phyloP scores from a whole-genome alignment of 768 basidiomycete species.

The Serendipita sp. region DNA sequence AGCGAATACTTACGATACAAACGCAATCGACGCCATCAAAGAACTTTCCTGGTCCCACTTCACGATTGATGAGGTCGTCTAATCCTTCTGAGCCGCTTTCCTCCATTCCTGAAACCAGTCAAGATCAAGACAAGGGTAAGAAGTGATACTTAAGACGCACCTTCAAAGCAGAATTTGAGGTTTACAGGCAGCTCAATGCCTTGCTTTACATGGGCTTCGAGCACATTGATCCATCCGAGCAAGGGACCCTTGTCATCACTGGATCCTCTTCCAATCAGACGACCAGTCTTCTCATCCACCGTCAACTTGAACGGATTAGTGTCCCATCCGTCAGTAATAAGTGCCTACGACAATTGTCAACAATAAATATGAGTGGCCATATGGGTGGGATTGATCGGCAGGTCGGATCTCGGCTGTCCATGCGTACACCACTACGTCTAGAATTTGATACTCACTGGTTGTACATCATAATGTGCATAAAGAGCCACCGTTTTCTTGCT shows the following conservation, averaged over 20 bases:
- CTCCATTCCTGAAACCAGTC: conserved; percentile 79
- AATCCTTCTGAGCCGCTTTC: conserved; percentile 85
- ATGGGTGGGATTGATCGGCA: background rate
- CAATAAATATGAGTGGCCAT: background rate
- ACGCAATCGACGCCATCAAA: conserved; percentile 83
- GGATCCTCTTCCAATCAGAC: conserved; percentile 72
- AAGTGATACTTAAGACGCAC: conserved; percentile 10
- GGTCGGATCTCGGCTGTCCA: background rate
- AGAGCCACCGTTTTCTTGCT: conserved; percentile 86
- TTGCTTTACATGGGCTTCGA: conserved; percentile 63
- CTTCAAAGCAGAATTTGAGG: conserved; percentile 83
- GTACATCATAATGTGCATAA: conserved; percentile 94
- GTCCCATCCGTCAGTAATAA: conserved; percentile 65
- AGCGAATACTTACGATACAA: conserved; percentile 60
- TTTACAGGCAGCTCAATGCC: conserved; percentile 72
- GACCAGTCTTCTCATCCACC: conserved; percentile 33
- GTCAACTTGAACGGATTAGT: conserved; percentile 71
- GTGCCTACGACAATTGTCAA: conserved; percentile 16
- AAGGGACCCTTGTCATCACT: conserved; percentile 88
- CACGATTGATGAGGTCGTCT: conserved; percentile 67
- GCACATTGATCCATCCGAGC: conserved; percentile 76
- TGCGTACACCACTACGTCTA: background rate
- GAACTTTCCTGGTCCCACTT: conserved; percentile 55
- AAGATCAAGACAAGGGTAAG: background rate
- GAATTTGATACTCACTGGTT: conserved; percentile 42